A percentile compares a stretch with the other conserved stretches of the same genome.
These are phyloP conservation scores for Aspergillus eucalypticola DNA, from an alignment of 2,329 filamentous ascomycete genomes.

Conservation along the genomic window DNA sequence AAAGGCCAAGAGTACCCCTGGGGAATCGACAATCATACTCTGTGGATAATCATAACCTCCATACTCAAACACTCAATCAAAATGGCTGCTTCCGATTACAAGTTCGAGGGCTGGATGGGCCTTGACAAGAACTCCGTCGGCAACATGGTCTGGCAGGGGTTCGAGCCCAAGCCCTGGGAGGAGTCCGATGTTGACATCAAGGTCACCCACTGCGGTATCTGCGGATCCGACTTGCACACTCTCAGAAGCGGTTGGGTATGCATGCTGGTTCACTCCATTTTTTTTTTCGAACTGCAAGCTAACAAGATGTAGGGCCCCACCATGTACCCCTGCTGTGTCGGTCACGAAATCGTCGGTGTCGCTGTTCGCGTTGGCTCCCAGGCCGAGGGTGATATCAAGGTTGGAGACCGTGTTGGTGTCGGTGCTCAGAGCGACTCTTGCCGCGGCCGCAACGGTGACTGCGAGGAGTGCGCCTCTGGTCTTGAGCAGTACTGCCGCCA, in stretches of 20 bases:
- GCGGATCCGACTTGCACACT: constrained; percentile 62
- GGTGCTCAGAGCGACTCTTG: constrained; percentile 62
- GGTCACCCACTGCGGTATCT: constrained; percentile 65
- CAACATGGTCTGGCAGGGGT: constrained; percentile 57
- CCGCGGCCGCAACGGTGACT: constrained; percentile 44
- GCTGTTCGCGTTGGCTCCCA: constrained; percentile 57
- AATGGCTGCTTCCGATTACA: constrained; percentile 44
- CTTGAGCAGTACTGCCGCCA: constrained; percentile 35
- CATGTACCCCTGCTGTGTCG: constrained; percentile 54
- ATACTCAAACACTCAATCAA: neutral
- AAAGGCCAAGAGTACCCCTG: constrained; percentile 11
- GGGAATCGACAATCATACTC: constrained; percentile 8
- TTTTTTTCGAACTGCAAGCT: neutral
- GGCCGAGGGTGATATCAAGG: constrained; percentile 33
- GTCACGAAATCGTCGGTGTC: constrained; percentile 65
- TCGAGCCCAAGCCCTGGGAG: constrained; percentile 64
- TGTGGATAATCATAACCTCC: neutral
- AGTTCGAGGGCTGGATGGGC: constrained; percentile 60
- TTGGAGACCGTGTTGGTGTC: constrained; percentile 51
- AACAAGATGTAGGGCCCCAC: constrained; percentile 29
- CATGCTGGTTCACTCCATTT: neutral
- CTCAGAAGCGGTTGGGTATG: constrained; percentile 52
- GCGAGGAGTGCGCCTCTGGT: constrained; percentile 53
- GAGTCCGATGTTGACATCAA: constrained; percentile 66
- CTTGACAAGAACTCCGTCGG: constrained; percentile 52